Percentiles rank a stretch among this genome's conserved stretches.
These are phyloP conservation scores for Chernovozyma sophiae-reginae DNA, from an alignment of 1,139 yeast species.

Conservation along the genomic window DNA sequence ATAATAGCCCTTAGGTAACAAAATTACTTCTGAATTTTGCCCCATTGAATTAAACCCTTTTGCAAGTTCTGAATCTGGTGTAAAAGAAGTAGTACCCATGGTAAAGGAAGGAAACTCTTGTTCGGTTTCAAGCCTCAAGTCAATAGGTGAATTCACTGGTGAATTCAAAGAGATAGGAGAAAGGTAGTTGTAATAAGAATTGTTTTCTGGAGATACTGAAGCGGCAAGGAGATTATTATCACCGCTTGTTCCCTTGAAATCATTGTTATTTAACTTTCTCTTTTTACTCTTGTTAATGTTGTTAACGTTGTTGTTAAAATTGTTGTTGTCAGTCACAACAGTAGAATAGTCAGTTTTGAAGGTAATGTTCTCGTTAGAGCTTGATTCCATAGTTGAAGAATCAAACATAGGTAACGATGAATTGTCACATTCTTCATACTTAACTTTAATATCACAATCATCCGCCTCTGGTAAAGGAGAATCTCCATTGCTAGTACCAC, in stretches of 20 bases:
- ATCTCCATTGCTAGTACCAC: neutral
- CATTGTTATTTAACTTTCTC: neutral
- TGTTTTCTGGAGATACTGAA: constrained; percentile 9
- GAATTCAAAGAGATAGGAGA: constrained; percentile 45
- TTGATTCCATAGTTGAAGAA: neutral
- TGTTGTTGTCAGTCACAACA: neutral
- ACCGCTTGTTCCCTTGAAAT: neutral
- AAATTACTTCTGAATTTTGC: constrained; percentile 53
- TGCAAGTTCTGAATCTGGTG: constrained; percentile 12
- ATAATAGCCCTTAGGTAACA: constrained; percentile 20
- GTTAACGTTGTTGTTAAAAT: neutral
- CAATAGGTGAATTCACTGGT: constrained; percentile 39
- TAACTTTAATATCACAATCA: constrained; percentile 10
- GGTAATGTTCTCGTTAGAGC: neutral
- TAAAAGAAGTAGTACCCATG: constrained; percentile 2
- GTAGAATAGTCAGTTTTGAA: neutral
- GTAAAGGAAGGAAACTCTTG: constrained; percentile 11
- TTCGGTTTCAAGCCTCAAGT: constrained; percentile 30
- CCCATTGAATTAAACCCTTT: constrained; percentile 36
- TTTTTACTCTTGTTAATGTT: constrained; percentile 3
- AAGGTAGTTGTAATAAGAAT: constrained; percentile 32
- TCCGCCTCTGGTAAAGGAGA: constrained; percentile 12
- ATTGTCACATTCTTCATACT: constrained; percentile 4
- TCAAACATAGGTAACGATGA: neutral
- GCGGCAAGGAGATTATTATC: neutral